Evolutionary conservation across 441 rosid genomes (phyloP).

Genomic region (Eugenia klotzschiana): DNA sequence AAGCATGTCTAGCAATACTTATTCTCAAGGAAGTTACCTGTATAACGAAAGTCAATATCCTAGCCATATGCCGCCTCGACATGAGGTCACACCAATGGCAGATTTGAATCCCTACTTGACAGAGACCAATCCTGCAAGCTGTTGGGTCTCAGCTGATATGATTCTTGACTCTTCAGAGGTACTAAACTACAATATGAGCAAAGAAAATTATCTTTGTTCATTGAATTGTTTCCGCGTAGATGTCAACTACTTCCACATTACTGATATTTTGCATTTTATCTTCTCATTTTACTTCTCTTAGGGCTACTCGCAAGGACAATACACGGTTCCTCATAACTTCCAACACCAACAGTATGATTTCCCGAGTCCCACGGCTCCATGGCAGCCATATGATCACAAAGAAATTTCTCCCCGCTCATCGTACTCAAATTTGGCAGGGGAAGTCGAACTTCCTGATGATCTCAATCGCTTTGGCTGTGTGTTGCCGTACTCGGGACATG

Average conservation of each 20-base stretch:
- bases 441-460: slow-evolving; percentile 1
- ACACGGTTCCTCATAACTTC: neutral
- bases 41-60: neutral
- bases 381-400: slow-evolving; percentile 1
- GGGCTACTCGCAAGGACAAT: neutral
- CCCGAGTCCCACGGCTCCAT: neutral
- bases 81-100: neutral
- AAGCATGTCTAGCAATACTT: neutral
- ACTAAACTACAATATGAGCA: neutral
- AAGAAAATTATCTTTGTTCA: neutral
- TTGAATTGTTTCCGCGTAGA: neutral
- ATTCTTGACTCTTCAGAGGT: slow-evolving; percentile 12
- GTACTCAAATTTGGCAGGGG: slow-evolving; percentile 1
- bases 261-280: neutral
- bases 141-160: slow-evolving; percentile 1
- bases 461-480: neutral
- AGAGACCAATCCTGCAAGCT: neutral
- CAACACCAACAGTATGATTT: neutral
- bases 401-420: slow-evolving; percentile 1
- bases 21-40: neutral
- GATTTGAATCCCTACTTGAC: neutral
- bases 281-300: neutral
- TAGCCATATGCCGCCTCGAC: neutral
- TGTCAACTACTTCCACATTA: neutral
- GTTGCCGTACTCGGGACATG: neutral